Evolutionary conservation across 2,329 filamentous ascomycete species (phyloP).

Genomic region (Elsinoe arachidis): DNA sequence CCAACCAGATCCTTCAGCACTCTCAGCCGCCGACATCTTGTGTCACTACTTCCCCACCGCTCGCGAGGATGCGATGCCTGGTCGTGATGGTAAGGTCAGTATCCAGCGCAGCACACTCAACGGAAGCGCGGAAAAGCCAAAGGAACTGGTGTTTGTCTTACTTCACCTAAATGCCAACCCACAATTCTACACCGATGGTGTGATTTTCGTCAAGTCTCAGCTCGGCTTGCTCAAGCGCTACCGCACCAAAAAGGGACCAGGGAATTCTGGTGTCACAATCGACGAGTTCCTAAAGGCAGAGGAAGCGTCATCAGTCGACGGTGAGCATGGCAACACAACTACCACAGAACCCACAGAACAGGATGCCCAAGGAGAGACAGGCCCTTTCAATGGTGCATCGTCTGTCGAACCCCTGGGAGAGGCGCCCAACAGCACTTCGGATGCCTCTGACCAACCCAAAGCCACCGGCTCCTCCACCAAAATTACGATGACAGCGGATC

Average conservation of each 20-base stretch:
- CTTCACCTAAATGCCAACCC: conserved; percentile 2
- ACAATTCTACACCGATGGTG: neutral
- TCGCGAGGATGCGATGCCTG: neutral
- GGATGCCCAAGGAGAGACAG: too few species aligned
- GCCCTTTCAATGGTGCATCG: too few species aligned
- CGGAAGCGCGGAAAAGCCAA: conserved; percentile 3
- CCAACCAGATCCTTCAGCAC: neutral
- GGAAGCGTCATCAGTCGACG: neutral
- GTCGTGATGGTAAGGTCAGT: neutral
- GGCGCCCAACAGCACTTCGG: too few species aligned
- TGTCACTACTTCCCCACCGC: conserved; percentile 4
- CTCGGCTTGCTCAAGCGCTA: neutral
- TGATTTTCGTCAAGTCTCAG: conserved; percentile 3
- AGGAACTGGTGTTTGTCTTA: conserved; percentile 1
- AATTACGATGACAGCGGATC: too few species aligned
- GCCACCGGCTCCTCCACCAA: too few species aligned
- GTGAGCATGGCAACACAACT: neutral
- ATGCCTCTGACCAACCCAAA: too few species aligned
- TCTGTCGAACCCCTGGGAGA: too few species aligned
- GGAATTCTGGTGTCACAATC: neutral
- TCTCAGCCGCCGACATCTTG: neutral
- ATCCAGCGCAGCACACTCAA: conserved; percentile 9
- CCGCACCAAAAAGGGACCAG: neutral
- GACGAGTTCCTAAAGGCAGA: neutral
- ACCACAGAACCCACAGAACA: too few species aligned